Base-by-base conservation (phyloP, 768 basidiomycete genomes). In the Suillus sp. region DNA sequence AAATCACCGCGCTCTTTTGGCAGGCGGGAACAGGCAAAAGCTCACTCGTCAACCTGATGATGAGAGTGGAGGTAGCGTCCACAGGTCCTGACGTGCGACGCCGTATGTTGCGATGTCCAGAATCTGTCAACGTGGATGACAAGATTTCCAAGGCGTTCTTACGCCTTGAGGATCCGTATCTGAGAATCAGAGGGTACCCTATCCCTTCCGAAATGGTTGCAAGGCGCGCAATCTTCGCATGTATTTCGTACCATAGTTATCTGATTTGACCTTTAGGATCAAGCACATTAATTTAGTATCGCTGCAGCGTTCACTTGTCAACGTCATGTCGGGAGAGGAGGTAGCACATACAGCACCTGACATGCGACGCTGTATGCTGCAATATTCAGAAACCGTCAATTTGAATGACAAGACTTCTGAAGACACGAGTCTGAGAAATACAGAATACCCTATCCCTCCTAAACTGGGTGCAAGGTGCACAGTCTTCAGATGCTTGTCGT, bases 251-350 rank as follows among this genome's bases (percentile, higher is more conserved):
- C 25, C 18, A 35, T 55, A 25, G 34, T 25, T 34, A 8, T 18
- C 25, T 50, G 18, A 50, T 22, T 18, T 57, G 8, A 56, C 45
- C n/a, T 38, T 9, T 32, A 34, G 40, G 16, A 27, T 22, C 37
- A 20, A 16, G 22, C 35, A 11, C 37, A 42, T 30, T 30, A 62
- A 80, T 48, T 55, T 80, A 50, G 68, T 81, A n/a, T 58, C 81
- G 22, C 81, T 81, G 54, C 80, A 77, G 0, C 77, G 73, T 32
- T 76, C 75, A 10, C 65, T 74, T 30, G 65, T 76, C 53, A 82
- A 81, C 59, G 74, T 82, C 68, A 64, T 81, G 50, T 66, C 70
- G 7, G 72, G 66, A 64, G 78, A 62, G 67, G 76, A 60, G 34
- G 60, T 73, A 38, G 70, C 73, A n/a, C 54, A 61, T 0, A 55